Conservation (phyloP, 352 stramenopile genomes). For the Phytophthora fragariaefolia region DNA sequence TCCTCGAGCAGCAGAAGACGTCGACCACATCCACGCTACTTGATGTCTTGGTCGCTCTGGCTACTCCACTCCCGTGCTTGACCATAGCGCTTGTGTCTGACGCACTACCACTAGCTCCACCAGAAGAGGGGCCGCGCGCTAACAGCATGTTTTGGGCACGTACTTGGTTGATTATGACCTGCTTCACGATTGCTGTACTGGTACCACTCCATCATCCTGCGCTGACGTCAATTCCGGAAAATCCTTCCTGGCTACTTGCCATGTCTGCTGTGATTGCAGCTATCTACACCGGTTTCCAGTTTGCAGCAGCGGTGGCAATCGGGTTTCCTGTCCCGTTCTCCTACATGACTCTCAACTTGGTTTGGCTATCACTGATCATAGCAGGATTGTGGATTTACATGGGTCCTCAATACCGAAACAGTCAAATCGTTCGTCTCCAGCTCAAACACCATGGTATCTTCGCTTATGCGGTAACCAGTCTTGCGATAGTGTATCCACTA, state of each 20-base stretch:
- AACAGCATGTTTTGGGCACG: neutral
- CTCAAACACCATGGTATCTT: neutral
- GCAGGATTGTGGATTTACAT: neutral
- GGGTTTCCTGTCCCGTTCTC: neutral
- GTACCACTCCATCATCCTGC: neutral
- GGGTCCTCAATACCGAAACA: neutral
- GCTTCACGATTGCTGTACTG: neutral
- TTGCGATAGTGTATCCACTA: neutral
- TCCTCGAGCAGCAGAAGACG: neutral
- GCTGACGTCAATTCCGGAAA: neutral
- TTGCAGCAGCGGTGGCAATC: neutral
- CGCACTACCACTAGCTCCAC: neutral
- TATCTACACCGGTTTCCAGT: neutral
- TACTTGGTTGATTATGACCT: neutral
- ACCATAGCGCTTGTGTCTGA: neutral
- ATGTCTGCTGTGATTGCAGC: neutral
- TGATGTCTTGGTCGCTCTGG: neutral
- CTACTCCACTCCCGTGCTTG: neutral
- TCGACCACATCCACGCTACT: neutral
- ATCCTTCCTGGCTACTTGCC: neutral
- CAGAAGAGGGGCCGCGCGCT: neutral
- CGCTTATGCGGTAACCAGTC: neutral
- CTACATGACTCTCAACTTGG: neutral
- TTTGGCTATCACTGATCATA: neutral
- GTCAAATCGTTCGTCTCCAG: neutral